Evolutionary conservation across 495 filamentous ascomycete genomes (phyloP), one percentile per base, ranked within the genome.

Genomic region (Penicillium desertorum): DNA sequence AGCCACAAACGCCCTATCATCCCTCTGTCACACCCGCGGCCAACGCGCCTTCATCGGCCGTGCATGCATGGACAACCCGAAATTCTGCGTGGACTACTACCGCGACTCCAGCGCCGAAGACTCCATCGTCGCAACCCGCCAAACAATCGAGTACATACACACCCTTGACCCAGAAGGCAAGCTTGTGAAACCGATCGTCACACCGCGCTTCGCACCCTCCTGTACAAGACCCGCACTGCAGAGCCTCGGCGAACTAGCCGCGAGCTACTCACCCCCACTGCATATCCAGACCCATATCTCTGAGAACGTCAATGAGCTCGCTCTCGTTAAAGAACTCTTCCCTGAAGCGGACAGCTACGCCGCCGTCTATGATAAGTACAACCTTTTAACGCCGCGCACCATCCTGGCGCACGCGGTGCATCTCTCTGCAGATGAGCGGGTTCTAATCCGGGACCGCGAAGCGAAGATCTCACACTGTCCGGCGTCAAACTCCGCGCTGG

Each of bases 281-380:
- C 86, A 86, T 12, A 81, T 91, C 48, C 94, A 98, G 73, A 98
- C 94, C 1, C 94, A 98, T 73, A 87, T 98, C 68, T 85, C 86
- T 0, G 94, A 98, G 68, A 98, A 96, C 73, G 74, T 64, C 3
- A 68, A 74, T 62, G 94, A 98, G 71, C 65, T 90, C 45, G 73
- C 68, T 3, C 81, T 96, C 1, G 92, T 97, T 2, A 62, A 70
- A 6, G 54, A 80, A 20, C 69, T 92, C 10, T 96, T 96, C 72
- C 90, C 91, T 0, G 69, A 79, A 0, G 70, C 75, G 30, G 64
- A 64, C 2, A 76, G 68, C 32, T 98, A 98, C 69, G 79, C 92
- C 7, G 74, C 71, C 34, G 91, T 96, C 44, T 98, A 98, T 71
- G 91, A 96, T 54, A 60, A 66, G 0, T 73, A 78, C 43, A 84